Conservation (phyloP, 495 filamentous ascomycete species). For the Beverwykella pulmonaria region DNA sequence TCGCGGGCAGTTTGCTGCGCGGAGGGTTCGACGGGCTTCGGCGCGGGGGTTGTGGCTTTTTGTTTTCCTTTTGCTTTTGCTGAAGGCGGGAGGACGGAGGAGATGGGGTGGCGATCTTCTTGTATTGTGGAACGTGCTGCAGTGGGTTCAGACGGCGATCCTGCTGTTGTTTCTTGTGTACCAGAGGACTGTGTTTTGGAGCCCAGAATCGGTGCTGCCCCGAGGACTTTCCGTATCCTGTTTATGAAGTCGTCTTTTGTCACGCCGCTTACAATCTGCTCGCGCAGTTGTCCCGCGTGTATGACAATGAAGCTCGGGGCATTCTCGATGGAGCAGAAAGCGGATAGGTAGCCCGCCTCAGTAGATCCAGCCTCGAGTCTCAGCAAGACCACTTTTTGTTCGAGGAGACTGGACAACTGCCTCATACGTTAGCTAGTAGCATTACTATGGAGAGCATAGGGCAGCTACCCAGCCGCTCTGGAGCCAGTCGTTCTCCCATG, state of each 20-base stretch:
- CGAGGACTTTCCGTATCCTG: conserved; percentile 25
- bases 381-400: conserved; percentile 64
- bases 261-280: conserved; percentile 27
- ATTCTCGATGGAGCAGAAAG: conserved; percentile 73
- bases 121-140: conserved; percentile 11
- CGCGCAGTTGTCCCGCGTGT: conserved; percentile 44
- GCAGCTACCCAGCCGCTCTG: conserved; percentile 58
- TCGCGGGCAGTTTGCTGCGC: conserved; percentile 37
- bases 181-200: not conserved
- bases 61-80: conserved; percentile 40
- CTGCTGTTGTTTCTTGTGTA: not conserved
- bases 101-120: conserved; percentile 1
- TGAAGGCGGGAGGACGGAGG: conserved; percentile 15
- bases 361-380: conserved; percentile 68
- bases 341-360: conserved; percentile 78
- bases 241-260: conserved; percentile 34
- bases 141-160: not conserved
- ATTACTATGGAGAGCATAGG: not conserved
- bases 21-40: conserved; percentile 23
- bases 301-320: conserved; percentile 80
- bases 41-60: conserved; percentile 26
- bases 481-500: conserved; percentile 80
- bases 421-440: no score
- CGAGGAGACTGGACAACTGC: conserved; percentile 55
- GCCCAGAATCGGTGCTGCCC: conserved; percentile 10